Evolutionary conservation across 805 yeast genomes (phyloP).

Genomic region (Candida morakotiae): DNA sequence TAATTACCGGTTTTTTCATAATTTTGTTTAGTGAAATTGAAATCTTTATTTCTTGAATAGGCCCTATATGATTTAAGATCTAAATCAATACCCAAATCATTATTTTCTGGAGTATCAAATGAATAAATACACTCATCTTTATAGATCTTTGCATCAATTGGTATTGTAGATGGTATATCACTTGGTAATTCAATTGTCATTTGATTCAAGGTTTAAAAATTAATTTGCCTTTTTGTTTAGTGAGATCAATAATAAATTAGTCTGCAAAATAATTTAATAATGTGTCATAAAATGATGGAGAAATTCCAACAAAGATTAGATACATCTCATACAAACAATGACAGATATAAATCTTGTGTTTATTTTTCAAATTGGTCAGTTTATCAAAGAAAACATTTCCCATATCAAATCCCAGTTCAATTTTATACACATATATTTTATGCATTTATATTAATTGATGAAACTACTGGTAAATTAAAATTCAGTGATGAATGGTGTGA

Average conservation of each 20-base stretch:
- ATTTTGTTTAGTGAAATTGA: constrained; percentile 58
- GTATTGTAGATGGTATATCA: constrained; percentile 17
- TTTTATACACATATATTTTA: constrained; percentile 67
- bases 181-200: constrained; percentile 10
- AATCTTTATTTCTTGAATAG: constrained; percentile 44
- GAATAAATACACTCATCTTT: constrained; percentile 92
- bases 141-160: constrained; percentile 41
- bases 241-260: background rate
- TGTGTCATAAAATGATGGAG: constrained; percentile 7
- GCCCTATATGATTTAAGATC: constrained; percentile 74
- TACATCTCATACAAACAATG: background rate
- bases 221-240: constrained; percentile 1
- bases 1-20: constrained; percentile 47
- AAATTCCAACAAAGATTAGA: constrained; percentile 4
- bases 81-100: constrained; percentile 59
- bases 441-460: constrained; percentile 66
- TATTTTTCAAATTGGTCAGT: constrained; percentile 53
- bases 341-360: constrained; percentile 25
- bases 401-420: constrained; percentile 61
- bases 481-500: constrained; percentile 70
- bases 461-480: constrained; percentile 47
- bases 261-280: constrained; percentile 1
- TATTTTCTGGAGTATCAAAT: constrained; percentile 61
- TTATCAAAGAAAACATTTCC: constrained; percentile 38
- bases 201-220: background rate